These are phyloP conservation scores for Tetrapisispora iriomotensis DNA, from an alignment of 805 yeast species.

Conservation along the genomic window DNA sequence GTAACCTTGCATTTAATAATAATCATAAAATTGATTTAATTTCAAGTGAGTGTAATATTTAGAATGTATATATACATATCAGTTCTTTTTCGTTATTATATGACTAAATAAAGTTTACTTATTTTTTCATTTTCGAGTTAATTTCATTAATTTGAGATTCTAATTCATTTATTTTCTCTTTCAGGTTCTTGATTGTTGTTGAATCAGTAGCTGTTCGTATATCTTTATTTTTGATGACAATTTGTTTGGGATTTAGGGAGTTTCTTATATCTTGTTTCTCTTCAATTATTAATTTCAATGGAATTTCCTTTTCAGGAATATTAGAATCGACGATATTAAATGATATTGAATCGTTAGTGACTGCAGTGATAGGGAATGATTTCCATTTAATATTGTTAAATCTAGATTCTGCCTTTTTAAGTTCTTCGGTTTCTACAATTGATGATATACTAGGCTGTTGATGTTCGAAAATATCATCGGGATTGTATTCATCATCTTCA, in stretches of 20 bases:
- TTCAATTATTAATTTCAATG: conserved; percentile 7
- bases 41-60: not conserved
- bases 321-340: conserved; percentile 6
- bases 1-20: too few relatives aligned
- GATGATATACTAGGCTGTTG: too few relatives aligned
- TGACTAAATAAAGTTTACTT: too few relatives aligned
- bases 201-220: conserved; percentile 3
- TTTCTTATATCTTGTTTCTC: not conserved
- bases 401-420: too few relatives aligned
- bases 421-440: too few relatives aligned
- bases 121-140: not conserved
- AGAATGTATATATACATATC: too few relatives aligned
- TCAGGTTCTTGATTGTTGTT: conserved; percentile 9
- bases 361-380: conserved; percentile 12
- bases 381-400: conserved; percentile 1
- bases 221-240: conserved; percentile 1
- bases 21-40: not conserved
- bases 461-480: too few relatives aligned
- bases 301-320: conserved; percentile 1
- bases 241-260: not conserved
- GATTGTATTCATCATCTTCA: not conserved
- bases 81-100: too few relatives aligned
- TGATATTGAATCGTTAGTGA: conserved; percentile 5
- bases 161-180: conserved; percentile 16
- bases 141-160: conserved; percentile 8